These are phyloP conservation scores for Tarenaya hassleriana DNA, from an alignment of 345 rosid genomes.

Conservation along the genomic window DNA sequence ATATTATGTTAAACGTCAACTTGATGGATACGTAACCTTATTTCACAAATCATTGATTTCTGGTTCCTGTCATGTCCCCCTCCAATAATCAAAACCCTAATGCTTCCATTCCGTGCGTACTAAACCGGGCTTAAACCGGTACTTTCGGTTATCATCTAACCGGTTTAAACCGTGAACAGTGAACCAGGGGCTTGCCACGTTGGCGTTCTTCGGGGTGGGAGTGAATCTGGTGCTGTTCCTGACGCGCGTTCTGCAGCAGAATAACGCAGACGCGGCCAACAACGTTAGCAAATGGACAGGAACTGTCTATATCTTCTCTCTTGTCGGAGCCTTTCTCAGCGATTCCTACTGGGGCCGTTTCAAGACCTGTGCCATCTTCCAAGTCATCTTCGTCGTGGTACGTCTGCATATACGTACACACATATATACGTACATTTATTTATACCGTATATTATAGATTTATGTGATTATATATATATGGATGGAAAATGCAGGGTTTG, in stretches of 20 bases:
- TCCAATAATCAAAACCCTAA: too few relatives aligned
- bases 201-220: slow-evolving; percentile 93
- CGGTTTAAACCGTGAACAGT: too few relatives aligned
- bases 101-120: too few relatives aligned
- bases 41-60: too few relatives aligned
- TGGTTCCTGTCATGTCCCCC: too few relatives aligned
- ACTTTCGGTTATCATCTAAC: too few relatives aligned
- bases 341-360: slow-evolving; percentile 98
- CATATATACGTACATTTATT: too few relatives aligned
- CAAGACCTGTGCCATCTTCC: slow-evolving; percentile 90
- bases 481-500: slow-evolving; percentile 47
- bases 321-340: slow-evolving; percentile 93
- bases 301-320: slow-evolving; percentile 88
- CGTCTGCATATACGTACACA: slow-evolving; percentile 8
- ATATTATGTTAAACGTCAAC: too few relatives aligned
- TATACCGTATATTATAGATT: too few relatives aligned
- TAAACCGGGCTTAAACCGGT: too few relatives aligned
- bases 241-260: slow-evolving; percentile 79
- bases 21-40: too few relatives aligned
- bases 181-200: slow-evolving; percentile 91
- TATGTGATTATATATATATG: too few relatives aligned
- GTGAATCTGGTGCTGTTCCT: slow-evolving; percentile 85
- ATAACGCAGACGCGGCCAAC: slow-evolving; percentile 91
- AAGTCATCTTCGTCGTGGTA: slow-evolving; percentile 78
- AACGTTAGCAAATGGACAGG: slow-evolving; percentile 99